Evolutionary conservation across 2,329 filamentous ascomycete species (phyloP).

Genomic region (Cladobotryum protrusum): DNA sequence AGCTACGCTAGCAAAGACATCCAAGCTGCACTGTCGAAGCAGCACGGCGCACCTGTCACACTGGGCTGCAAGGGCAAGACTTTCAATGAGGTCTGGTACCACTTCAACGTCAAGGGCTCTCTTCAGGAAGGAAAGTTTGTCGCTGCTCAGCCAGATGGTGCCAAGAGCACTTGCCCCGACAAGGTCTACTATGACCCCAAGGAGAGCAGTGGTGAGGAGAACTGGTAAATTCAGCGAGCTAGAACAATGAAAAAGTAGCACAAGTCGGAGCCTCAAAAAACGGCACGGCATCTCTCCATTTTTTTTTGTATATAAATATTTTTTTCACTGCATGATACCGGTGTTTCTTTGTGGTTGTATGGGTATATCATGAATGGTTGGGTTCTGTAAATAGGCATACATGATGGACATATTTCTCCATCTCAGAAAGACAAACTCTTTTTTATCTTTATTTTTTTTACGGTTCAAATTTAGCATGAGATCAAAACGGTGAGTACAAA

Average conservation of each 20-base stretch:
- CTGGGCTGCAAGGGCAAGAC: conserved; percentile 47
- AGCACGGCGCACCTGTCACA: conserved; percentile 49
- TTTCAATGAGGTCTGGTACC: conserved; percentile 54
- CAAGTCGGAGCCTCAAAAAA: neutral
- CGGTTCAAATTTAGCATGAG: no score
- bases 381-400: no score
- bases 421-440: no score
- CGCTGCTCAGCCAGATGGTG: conserved; percentile 47
- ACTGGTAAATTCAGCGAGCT: neutral
- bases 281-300: no score
- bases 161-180: conserved; percentile 55
- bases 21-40: conserved; percentile 48
- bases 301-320: no score
- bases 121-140: conserved; percentile 56
- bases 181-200: conserved; percentile 55
- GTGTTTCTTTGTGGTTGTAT: no score
- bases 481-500: no score
- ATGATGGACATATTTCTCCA: no score
- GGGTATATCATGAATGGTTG: no score
- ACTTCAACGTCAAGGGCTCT: conserved; percentile 55
- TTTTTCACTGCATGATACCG: no score
- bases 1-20: conserved; percentile 56
- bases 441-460: no score
- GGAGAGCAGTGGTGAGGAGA: neutral
- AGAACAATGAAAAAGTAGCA: neutral